Conservation (phyloP, 169 alveolate genomes). For the Plasmodium sp. region DNA sequence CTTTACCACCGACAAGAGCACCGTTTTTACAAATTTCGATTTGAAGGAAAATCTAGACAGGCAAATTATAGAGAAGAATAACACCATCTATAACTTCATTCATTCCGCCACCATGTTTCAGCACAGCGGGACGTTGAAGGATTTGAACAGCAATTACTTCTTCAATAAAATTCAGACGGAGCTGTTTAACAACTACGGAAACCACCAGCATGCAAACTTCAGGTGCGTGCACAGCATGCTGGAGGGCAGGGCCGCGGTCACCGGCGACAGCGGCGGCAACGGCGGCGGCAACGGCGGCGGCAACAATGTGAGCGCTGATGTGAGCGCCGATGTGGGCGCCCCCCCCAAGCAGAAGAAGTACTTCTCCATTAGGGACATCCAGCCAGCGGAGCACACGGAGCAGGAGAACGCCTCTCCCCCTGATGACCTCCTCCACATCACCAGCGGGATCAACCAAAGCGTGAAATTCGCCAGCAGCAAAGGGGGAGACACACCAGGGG, state of each 20-base stretch:
- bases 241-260: not conserved
- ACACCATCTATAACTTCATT: slow-evolving; percentile 47
- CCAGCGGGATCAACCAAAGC: not conserved
- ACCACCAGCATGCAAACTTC: not conserved
- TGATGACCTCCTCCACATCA: not conserved
- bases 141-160: slow-evolving; percentile 43
- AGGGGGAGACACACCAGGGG: not conserved
- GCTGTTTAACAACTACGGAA: slow-evolving; percentile 1
- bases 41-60: slow-evolving; percentile 60
- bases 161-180: slow-evolving; percentile 56
- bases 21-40: slow-evolving; percentile 39
- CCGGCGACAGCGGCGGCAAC: no score
- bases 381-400: not conserved
- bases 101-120: slow-evolving; percentile 72
- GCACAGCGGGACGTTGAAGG: slow-evolving; percentile 23
- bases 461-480: slow-evolving; percentile 13
- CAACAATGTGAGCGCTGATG: not conserved
- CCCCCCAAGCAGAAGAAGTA: not conserved
- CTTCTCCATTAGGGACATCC: slow-evolving; percentile 17
- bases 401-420: not conserved
- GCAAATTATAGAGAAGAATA: slow-evolving; percentile 40
- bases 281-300: not conserved
- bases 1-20: slow-evolving; percentile 51
- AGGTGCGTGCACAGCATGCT: slow-evolving; percentile 19
- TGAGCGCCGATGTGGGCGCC: not conserved